phyloP scores from a whole-genome alignment of 1,139 yeast species.

The Zygotorulaspora mrakii region DNA sequence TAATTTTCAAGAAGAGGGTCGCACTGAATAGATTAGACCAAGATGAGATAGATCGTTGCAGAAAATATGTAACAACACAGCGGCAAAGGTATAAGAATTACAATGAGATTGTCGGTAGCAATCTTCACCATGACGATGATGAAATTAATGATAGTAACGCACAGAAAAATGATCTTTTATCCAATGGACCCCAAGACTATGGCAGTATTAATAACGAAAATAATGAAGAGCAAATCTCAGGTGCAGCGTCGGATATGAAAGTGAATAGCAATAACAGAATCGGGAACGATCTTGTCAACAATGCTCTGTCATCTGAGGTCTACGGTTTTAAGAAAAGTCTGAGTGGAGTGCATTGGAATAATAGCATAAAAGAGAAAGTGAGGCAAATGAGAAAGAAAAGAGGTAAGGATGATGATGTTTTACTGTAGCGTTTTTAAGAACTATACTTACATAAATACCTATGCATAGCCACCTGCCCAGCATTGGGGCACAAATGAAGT shows the following conservation, averaged over 20 bases:
- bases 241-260: constrained; percentile 1
- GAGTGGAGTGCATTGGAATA: constrained; percentile 43
- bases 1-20: constrained; percentile 66
- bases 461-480: neutral
- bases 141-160: neutral
- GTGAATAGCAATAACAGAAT: constrained; percentile 16
- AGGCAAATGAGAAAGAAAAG: constrained; percentile 35
- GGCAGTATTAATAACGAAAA: constrained; percentile 2
- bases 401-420: constrained; percentile 10
- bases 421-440: constrained; percentile 1
- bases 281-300: constrained; percentile 34
- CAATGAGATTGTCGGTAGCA: constrained; percentile 22
- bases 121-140: constrained; percentile 12
- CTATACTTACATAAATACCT: neutral
- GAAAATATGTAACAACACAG: constrained; percentile 69
- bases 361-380: constrained; percentile 39
- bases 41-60: constrained; percentile 72
- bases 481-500: neutral
- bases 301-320: constrained; percentile 38
- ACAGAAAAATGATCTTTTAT: neutral
- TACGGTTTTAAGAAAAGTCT: constrained; percentile 40
- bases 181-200: neutral
- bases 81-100: constrained; percentile 44
- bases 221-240: too few species aligned
- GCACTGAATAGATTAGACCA: constrained; percentile 76